Conservation (phyloP, 2,329 filamentous ascomycete genomes). For the Ophiostoma quercus region DNA sequence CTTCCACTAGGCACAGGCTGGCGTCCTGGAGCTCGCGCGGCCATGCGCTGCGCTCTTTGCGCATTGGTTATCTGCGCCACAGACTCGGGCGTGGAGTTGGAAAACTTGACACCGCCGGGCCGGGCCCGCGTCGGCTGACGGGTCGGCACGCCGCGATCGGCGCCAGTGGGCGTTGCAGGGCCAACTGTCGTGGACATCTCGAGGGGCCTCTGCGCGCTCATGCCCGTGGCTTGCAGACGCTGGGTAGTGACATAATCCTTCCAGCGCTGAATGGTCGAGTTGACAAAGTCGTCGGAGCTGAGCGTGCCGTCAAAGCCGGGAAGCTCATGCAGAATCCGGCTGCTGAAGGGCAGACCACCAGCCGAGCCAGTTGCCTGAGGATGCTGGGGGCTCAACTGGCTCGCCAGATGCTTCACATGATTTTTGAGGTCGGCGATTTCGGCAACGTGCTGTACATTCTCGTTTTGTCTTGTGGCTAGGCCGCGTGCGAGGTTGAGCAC, state of each 20-base stretch:
- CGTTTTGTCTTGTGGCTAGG: slow-evolving; percentile 53
- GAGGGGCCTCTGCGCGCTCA: slow-evolving; percentile 48
- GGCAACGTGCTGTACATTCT: slow-evolving; percentile 48
- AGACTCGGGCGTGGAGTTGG: neutral
- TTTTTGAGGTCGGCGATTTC: slow-evolving; percentile 50
- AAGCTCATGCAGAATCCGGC: slow-evolving; percentile 41
- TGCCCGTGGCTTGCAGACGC: slow-evolving; percentile 41
- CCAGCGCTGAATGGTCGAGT: slow-evolving; percentile 56
- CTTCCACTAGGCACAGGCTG: neutral
- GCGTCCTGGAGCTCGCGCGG: neutral
- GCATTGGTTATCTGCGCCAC: neutral
- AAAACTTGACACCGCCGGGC: neutral
- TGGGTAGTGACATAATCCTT: slow-evolving; percentile 54
- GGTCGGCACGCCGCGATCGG: neutral
- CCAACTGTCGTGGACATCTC: slow-evolving; percentile 29
- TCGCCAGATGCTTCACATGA: slow-evolving; percentile 48
- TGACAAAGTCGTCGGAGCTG: slow-evolving; percentile 49
- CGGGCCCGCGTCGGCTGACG: neutral
- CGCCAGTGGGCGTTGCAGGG: neutral
- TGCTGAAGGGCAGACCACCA: slow-evolving; percentile 48
- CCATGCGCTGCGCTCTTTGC: neutral
- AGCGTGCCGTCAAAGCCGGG: slow-evolving; percentile 44
- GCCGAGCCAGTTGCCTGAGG: slow-evolving; percentile 46
- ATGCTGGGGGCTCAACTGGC: slow-evolving; percentile 54
- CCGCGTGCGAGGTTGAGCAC: slow-evolving; percentile 56